A percentile compares a stretch with the other conserved stretches of the same genome.
Evolutionary conservation across 768 basidiomycete species (phyloP).

Genomic region (Naganishia onofrii): DNA sequence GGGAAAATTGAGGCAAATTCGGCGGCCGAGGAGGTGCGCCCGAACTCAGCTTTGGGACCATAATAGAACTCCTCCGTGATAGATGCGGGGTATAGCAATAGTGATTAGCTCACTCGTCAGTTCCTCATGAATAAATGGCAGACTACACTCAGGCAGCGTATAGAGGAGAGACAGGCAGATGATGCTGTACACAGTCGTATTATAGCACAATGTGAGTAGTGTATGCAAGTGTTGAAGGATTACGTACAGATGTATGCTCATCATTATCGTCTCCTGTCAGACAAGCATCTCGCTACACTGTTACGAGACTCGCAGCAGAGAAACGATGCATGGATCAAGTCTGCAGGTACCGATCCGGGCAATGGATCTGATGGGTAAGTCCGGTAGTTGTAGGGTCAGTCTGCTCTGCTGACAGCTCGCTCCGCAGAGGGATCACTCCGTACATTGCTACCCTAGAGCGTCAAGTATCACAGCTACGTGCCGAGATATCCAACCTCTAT

Average conservation of each 20-base stretch:
- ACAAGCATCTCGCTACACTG: slow-evolving; percentile 28
- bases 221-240: too few relatives aligned
- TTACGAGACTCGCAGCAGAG: slow-evolving; percentile 87
- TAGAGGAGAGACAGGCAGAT: slow-evolving; percentile 6
- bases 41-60: background rate
- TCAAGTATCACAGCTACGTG: slow-evolving; percentile 84
- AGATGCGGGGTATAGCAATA: too few relatives aligned
- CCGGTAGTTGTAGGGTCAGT: background rate
- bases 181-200: background rate
- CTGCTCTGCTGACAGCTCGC: slow-evolving; percentile 4
- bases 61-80: too few relatives aligned
- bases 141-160: slow-evolving; percentile 1
- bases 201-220: slow-evolving; percentile 7
- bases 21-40: background rate
- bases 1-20: background rate
- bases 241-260: background rate
- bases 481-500: slow-evolving; percentile 90
- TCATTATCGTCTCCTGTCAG: background rate
- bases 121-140: slow-evolving; percentile 5
- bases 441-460: slow-evolving; percentile 78
- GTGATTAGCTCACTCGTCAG: too few relatives aligned
- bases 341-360: background rate
- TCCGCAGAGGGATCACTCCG: slow-evolving; percentile 15
- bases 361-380: slow-evolving; percentile 39
- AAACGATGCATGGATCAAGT: slow-evolving; percentile 73